Percentiles rank a stretch among this genome's conserved stretches.
Conservation (phyloP, 495 filamentous ascomycete genomes). For the Parachaetomium inaequale region DNA sequence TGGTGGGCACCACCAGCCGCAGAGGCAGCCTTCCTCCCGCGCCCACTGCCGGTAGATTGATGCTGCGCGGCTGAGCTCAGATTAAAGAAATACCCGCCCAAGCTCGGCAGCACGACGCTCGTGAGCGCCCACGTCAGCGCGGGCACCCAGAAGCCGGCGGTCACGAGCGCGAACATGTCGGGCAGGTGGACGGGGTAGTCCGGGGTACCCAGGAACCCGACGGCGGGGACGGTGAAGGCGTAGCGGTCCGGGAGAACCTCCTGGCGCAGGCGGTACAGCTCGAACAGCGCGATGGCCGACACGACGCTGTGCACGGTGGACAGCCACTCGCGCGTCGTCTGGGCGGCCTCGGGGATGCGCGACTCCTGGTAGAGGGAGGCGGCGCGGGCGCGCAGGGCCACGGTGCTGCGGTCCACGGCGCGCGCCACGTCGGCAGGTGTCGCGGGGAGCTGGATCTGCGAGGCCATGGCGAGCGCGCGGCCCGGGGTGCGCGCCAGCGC, state of each 20-base stretch:
- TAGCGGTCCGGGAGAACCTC: conserved; percentile 65
- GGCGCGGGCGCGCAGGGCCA: conserved; percentile 55
- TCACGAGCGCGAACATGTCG: conserved; percentile 78
- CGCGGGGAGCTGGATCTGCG: conserved; percentile 64
- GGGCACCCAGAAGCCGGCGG: conserved; percentile 75
- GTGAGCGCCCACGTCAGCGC: conserved; percentile 74
- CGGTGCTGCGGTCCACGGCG: conserved; percentile 70
- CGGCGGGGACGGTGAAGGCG: conserved; percentile 64
- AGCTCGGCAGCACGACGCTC: conserved; percentile 61
- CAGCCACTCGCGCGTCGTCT: conserved; percentile 60
- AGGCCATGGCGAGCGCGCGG: conserved; percentile 49
- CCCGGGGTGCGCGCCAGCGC: conserved; percentile 57
- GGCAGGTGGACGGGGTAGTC: conserved; percentile 61
- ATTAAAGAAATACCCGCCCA: conserved; percentile 84
- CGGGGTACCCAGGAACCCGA: conserved; percentile 49
- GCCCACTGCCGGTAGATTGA: conserved; percentile 25
- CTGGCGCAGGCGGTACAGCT: conserved; percentile 57
- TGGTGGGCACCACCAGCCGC: conserved; percentile 6
- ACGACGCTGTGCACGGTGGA: conserved; percentile 65
- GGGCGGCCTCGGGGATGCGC: conserved; percentile 52
- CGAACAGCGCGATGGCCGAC: conserved; percentile 59
- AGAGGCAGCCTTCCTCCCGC: background rate
- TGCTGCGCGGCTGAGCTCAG: conserved; percentile 47
- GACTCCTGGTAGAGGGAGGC: conserved; percentile 47
- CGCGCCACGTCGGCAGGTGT: conserved; percentile 83